These are phyloP conservation scores for Liquidambar formosana DNA, from an alignment of 164 flowering plant genomes.

Conservation along the genomic window DNA sequence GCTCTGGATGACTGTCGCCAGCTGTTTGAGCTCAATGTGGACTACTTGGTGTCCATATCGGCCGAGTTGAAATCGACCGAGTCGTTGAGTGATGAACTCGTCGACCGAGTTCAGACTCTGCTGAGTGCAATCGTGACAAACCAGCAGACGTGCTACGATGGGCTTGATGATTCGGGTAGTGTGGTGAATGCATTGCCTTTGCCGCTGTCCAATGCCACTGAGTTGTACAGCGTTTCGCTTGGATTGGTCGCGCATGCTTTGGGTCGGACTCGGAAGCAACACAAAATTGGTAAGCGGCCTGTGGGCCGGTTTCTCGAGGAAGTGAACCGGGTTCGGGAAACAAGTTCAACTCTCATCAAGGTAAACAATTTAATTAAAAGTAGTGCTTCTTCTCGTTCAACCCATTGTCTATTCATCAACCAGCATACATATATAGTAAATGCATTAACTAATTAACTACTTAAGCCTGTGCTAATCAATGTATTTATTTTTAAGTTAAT, in stretches of 20 bases:
- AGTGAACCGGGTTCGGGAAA: slow-evolving; percentile 14
- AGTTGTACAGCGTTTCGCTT: slow-evolving; percentile 50
- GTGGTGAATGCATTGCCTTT: slow-evolving; percentile 14
- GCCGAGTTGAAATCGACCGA: slow-evolving; percentile 26
- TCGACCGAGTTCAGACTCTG: slow-evolving; percentile 29
- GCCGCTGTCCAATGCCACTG: slow-evolving; percentile 23
- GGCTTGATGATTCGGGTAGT: slow-evolving; percentile 29
- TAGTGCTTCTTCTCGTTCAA: too few relatives aligned
- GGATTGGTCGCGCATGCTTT: slow-evolving; percentile 38
- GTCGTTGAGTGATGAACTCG: slow-evolving; percentile 17
- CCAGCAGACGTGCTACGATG: slow-evolving; percentile 57
- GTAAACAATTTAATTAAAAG: too few relatives aligned
- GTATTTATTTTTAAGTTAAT: too few relatives aligned
- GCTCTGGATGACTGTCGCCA: slow-evolving; percentile 43
- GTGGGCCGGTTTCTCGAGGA: not conserved
- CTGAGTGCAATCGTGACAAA: slow-evolving; percentile 53
- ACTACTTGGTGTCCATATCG: slow-evolving; percentile 26
- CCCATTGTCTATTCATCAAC: too few relatives aligned
- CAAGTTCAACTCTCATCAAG: slow-evolving; percentile 20
- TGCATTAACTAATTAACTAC: too few relatives aligned
- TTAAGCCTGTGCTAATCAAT: too few relatives aligned
- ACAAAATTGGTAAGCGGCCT: not conserved
- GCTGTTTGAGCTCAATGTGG: slow-evolving; percentile 35
- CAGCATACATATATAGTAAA: too few relatives aligned
- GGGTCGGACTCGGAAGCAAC: slow-evolving; percentile 16